A percentile compares a stretch with the other conserved stretches of the same genome.
Evolutionary conservation across 768 basidiomycete genomes (phyloP).

Genomic region (Termitomyces sp.): DNA sequence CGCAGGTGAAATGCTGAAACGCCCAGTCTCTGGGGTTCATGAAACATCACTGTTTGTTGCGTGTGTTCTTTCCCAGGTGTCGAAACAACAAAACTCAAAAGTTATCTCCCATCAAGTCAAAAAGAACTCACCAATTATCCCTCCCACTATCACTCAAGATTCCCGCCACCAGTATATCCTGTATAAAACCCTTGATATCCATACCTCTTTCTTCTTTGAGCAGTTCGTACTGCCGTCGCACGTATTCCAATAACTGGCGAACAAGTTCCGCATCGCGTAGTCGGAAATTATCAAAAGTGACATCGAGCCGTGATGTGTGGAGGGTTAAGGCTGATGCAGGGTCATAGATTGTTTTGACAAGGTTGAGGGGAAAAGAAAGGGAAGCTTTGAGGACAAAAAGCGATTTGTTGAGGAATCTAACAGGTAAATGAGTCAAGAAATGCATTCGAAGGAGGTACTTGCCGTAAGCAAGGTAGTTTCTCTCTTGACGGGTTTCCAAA

Average conservation of each 20-base stretch:
- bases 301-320: conserved; percentile 27
- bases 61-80: background rate
- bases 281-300: conserved; percentile 36
- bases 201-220: background rate
- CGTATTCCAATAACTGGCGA: conserved; percentile 19
- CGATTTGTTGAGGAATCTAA: background rate
- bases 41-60: background rate
- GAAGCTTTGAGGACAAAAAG: background rate
- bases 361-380: background rate
- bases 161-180: conserved; percentile 1
- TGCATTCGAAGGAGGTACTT: background rate
- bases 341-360: conserved; percentile 17
- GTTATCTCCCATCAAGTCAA: background rate
- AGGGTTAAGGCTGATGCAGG: conserved; percentile 29
- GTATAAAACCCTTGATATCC: conserved; percentile 5
- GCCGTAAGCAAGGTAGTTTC: background rate
- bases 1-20: background rate
- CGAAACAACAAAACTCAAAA: background rate
- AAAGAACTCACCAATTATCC: background rate
- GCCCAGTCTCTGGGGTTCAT: background rate
- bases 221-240: conserved; percentile 12
- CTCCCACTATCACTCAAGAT: background rate
- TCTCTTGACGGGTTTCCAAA: background rate
- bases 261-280: conserved; percentile 37
- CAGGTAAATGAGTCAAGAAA: background rate